Conservation (phyloP, 108 stramenopile genomes). For the Cyclotella choctawhatcheeana region DNA sequence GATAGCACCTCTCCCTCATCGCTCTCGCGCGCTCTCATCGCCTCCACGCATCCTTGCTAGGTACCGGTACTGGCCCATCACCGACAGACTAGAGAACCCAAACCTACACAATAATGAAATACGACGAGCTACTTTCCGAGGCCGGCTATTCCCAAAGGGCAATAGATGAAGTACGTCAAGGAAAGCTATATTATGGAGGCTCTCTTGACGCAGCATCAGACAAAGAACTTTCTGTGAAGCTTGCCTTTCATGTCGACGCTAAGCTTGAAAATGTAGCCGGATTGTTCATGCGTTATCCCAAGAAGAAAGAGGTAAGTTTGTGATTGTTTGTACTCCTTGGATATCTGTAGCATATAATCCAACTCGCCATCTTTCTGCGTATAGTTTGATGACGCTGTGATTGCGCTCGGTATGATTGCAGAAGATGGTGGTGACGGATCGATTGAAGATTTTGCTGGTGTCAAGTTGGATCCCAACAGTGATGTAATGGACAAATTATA, state of each 20-base stretch:
- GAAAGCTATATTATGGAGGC: conserved; percentile 50
- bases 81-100: not conserved
- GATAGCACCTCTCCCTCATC: not conserved
- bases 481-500: conserved; percentile 48
- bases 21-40: not conserved
- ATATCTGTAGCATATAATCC: no score
- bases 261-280: conserved; percentile 43
- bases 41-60: not conserved
- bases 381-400: conserved; percentile 52
- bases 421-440: conserved; percentile 49
- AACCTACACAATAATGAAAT: conserved; percentile 4
- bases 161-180: conserved; percentile 39
- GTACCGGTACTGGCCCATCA: no score
- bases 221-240: conserved; percentile 54
- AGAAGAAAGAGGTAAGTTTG: no score
- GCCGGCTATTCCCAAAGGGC: conserved; percentile 44
- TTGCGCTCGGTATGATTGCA: conserved; percentile 54
- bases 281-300: conserved; percentile 37
- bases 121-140: conserved; percentile 50
- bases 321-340: no score
- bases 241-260: conserved; percentile 51
- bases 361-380: no score
- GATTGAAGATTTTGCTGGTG: conserved; percentile 49
- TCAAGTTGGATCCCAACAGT: conserved; percentile 46
- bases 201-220: conserved; percentile 47